Evolutionary conservation across 352 stramenopile species (phyloP).

Genomic region (Phytophthora pistaciae): DNA sequence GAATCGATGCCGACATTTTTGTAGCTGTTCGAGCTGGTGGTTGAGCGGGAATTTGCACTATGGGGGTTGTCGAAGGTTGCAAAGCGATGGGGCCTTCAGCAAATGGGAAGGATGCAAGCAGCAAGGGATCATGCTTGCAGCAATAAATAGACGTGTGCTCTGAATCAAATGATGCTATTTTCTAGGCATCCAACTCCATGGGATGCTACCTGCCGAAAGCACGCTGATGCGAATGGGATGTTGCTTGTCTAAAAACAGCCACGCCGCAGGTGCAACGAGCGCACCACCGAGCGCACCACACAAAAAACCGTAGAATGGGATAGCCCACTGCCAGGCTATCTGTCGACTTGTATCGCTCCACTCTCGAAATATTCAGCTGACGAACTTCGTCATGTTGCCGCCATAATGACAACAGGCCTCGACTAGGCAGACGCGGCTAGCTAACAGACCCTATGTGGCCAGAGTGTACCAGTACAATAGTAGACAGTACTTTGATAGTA

Average conservation of each 20-base stretch:
- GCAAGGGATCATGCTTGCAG: slow-evolving; percentile 14
- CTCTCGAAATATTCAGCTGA: not conserved
- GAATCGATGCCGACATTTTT: slow-evolving; percentile 24
- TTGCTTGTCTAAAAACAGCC: not conserved
- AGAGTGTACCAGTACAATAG: no score
- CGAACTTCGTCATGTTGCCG: slow-evolving; percentile 2
- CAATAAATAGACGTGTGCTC: slow-evolving; percentile 6
- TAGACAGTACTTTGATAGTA: no score
- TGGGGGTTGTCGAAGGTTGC: not conserved
- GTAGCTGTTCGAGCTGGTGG: slow-evolving; percentile 7
- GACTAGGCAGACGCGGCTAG: not conserved
- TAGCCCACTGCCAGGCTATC: no score
- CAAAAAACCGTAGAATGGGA: not conserved
- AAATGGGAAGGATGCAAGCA: not conserved
- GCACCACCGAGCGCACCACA: not conserved
- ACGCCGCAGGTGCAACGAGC: not conserved
- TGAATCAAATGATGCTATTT: slow-evolving; percentile 1
- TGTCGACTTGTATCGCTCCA: no score
- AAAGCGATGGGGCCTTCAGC: not conserved
- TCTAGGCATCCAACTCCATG: not conserved
- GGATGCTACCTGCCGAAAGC: not conserved
- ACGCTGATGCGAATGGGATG: not conserved
- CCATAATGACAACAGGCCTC: not conserved
- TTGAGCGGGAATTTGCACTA: slow-evolving; percentile 27
- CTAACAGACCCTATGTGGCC: not conserved